Conservation (phyloP, 495 filamentous ascomycete genomes). For the Bacidia gigantensis region DNA sequence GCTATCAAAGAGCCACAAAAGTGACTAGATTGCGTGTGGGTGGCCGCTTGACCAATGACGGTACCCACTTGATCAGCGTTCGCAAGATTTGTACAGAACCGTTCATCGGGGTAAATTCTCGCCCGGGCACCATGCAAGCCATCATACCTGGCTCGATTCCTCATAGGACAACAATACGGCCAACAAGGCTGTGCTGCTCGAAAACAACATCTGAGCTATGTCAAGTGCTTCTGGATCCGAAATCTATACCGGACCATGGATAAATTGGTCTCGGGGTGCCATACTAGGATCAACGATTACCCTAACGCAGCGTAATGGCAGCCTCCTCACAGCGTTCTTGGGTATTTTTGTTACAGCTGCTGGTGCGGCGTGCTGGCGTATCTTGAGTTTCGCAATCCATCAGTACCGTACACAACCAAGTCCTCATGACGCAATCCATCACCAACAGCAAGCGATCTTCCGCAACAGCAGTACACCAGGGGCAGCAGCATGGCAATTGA, state of each 20-base stretch:
- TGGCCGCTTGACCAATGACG: too few species aligned
- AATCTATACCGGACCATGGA: conserved; percentile 29
- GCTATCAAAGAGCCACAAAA: too few species aligned
- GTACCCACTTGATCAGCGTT: too few species aligned
- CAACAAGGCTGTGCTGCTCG: too few species aligned
- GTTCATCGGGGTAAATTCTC: too few species aligned
- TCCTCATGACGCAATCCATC: conserved; percentile 18
- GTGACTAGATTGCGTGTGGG: too few species aligned
- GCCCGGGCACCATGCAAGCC: not conserved
- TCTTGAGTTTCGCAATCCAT: conserved; percentile 28
- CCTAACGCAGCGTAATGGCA: conserved; percentile 21
- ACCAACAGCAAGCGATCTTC: conserved; percentile 28
- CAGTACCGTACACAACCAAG: conserved; percentile 17
- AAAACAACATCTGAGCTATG: too few species aligned
- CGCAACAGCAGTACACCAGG: conserved; percentile 21
- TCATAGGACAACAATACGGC: too few species aligned
- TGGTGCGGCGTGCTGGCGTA: conserved; percentile 26
- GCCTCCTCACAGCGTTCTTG: conserved; percentile 28
- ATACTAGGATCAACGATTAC: conserved; percentile 30
- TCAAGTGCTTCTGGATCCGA: conserved; percentile 9
- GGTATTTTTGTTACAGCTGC: conserved; percentile 27
- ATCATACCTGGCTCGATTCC: not conserved
- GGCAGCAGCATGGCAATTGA: conserved; percentile 19
- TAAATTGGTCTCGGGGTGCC: conserved; percentile 28
- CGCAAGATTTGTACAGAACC: too few species aligned